Conservation (phyloP, 768 basidiomycete species). For the Podaxis carcinomalis region DNA sequence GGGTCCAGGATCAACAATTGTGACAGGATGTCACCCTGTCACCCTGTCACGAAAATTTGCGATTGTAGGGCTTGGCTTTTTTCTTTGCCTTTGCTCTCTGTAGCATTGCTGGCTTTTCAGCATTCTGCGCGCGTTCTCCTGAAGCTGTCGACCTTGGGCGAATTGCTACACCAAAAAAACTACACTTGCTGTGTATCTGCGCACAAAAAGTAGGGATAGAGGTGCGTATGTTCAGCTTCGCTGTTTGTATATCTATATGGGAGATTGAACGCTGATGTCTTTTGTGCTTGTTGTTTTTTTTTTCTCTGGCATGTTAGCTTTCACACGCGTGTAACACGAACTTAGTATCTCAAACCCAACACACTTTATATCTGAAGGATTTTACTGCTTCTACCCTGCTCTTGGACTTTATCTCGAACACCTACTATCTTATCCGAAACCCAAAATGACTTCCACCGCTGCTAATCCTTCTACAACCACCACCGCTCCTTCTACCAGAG, state of each 20-base stretch:
- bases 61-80: neutral
- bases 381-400: neutral
- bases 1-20: neutral
- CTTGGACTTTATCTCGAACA: neutral
- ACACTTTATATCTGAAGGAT: neutral
- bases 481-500: neutral
- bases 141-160: neutral
- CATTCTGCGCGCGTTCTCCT: neutral
- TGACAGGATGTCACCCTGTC: neutral
- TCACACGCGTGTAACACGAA: neutral
- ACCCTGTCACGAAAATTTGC: slow-evolving; percentile 6
- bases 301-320: neutral
- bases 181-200: neutral
- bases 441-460: slow-evolving; percentile 23
- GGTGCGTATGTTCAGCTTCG: neutral
- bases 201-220: neutral
- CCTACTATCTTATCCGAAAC: slow-evolving; percentile 10
- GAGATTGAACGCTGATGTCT: neutral
- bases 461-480: slow-evolving; percentile 19
- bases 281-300: neutral
- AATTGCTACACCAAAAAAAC: neutral
- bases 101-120: neutral
- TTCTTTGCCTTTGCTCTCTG: neutral
- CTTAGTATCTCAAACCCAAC: neutral
- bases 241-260: neutral